These are phyloP conservation scores for Hypomontagnella monticulosa DNA, from an alignment of 495 filamentous ascomycete genomes.

Conservation along the genomic window DNA sequence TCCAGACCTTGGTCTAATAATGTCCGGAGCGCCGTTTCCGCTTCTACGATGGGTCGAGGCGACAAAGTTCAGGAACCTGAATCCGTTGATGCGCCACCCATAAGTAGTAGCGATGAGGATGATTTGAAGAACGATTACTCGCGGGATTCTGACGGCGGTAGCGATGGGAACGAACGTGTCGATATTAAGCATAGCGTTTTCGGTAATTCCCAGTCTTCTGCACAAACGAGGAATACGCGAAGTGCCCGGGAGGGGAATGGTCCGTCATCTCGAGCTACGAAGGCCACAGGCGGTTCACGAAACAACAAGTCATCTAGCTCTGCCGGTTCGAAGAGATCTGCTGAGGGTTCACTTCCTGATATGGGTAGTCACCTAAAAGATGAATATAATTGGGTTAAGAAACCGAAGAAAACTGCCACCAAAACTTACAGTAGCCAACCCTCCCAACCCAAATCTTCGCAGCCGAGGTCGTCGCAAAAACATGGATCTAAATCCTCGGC, in stretches of 20 bases:
- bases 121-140: background rate
- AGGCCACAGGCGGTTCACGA: background rate
- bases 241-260: background rate
- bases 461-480: slow-evolving; percentile 29
- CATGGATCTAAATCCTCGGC: slow-evolving; percentile 16
- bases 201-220: background rate
- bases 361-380: slow-evolving; percentile 18
- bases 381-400: slow-evolving; percentile 7
- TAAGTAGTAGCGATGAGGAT: slow-evolving; percentile 41
- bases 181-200: slow-evolving; percentile 41
- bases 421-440: slow-evolving; percentile 23
- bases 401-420: slow-evolving; percentile 15
- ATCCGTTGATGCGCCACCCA: slow-evolving; percentile 37
- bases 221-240: slow-evolving; percentile 8
- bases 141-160: slow-evolving; percentile 35
- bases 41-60: slow-evolving; percentile 5
- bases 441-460: slow-evolving; percentile 30
- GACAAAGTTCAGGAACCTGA: slow-evolving; percentile 21
- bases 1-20: slow-evolving; percentile 13
- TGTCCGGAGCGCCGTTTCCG: background rate
- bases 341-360: slow-evolving; percentile 17
- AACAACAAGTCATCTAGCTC: slow-evolving; percentile 27
- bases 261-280: slow-evolving; percentile 2
- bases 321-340: slow-evolving; percentile 41
- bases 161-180: slow-evolving; percentile 8